Conservation (phyloP, 2,329 filamentous ascomycete species). For the Cryphonectria japonica region DNA sequence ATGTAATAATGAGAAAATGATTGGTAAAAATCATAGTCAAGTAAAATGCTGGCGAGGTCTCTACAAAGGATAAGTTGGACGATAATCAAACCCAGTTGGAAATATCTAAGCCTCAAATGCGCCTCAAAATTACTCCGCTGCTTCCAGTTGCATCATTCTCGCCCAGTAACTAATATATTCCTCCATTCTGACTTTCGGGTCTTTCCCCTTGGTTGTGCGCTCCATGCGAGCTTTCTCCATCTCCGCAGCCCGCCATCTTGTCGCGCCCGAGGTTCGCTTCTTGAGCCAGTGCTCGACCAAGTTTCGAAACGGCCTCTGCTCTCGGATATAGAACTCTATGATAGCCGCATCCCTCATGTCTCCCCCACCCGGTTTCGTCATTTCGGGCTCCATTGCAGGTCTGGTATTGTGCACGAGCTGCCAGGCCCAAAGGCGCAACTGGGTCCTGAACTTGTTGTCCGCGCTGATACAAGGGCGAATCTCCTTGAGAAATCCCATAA, state of each 20-base stretch:
- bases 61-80: background rate
- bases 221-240: background rate
- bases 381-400: background rate
- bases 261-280: background rate
- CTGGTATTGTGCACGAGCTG: slow-evolving; percentile 3
- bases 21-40: background rate
- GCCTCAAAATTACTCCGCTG: background rate
- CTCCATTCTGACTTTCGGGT: background rate
- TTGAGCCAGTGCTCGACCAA: slow-evolving; percentile 7
- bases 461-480: background rate
- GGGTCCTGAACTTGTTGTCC: slow-evolving; percentile 7
- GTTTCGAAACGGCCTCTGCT: slow-evolving; percentile 6
- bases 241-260: slow-evolving; percentile 10
- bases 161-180: background rate
- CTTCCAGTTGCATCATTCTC: slow-evolving; percentile 1
- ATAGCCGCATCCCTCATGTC: slow-evolving; percentile 13
- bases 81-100: background rate
- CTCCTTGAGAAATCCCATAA: background rate
- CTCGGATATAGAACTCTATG: slow-evolving; percentile 7
- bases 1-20: background rate
- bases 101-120: background rate
- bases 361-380: background rate
- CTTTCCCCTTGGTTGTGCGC: background rate
- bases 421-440: slow-evolving; percentile 7
- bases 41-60: background rate